Conservation (phyloP, 139 green algal genomes). For the Pleodorina starrii region DNA sequence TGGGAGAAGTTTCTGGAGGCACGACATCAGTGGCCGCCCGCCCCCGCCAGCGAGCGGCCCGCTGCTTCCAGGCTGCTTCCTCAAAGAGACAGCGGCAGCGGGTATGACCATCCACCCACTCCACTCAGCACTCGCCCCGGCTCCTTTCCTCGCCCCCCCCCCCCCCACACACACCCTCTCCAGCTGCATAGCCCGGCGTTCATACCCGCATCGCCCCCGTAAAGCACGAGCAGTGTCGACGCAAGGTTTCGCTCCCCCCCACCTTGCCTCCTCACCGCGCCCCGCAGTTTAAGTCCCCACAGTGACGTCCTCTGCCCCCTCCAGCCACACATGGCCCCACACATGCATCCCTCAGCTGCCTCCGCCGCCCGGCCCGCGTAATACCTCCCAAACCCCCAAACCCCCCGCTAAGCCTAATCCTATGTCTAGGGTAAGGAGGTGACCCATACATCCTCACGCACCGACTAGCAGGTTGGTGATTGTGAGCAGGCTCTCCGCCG, state of each 20-base stretch:
- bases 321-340: neutral
- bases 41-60: too few relatives aligned
- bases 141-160: too few relatives aligned
- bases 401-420: neutral
- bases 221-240: too few relatives aligned
- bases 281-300: neutral
- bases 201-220: too few relatives aligned
- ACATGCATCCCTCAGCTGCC: too few relatives aligned
- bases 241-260: too few relatives aligned
- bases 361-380: neutral
- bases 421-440: neutral
- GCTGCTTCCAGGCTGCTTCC: too few relatives aligned
- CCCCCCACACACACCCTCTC: too few relatives aligned
- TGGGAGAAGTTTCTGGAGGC: neutral
- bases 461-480: slow-evolving; percentile 97
- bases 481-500: slow-evolving; percentile 95
- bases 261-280: too few relatives aligned
- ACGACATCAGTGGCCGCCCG: too few relatives aligned
- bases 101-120: neutral
- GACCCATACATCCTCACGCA: slow-evolving; percentile 37
- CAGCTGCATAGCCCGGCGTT: too few relatives aligned
- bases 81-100: neutral
- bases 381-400: neutral
- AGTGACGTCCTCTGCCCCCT: neutral
- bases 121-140: too few relatives aligned